These are phyloP conservation scores for Tolypocladium guangdongense DNA, from an alignment of 2,329 filamentous ascomycete genomes.

Conservation along the genomic window DNA sequence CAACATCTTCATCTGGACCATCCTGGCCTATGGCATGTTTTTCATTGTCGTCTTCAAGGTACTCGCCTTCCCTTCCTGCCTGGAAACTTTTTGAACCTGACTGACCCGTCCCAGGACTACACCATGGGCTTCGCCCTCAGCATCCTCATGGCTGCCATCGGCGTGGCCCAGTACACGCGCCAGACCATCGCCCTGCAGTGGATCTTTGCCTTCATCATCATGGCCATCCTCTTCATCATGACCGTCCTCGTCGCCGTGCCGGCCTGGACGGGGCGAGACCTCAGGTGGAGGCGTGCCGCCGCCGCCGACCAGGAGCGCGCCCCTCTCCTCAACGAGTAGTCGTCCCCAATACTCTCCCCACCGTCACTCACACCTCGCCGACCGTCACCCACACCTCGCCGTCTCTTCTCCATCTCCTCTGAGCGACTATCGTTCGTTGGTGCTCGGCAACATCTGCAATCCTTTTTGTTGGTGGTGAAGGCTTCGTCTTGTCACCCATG, in stretches of 20 bases:
- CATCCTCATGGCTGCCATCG: conserved; percentile 62
- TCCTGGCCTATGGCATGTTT: conserved; percentile 64
- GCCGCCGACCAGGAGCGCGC: conserved; percentile 46
- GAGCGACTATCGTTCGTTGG: neutral
- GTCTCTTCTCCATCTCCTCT: neutral
- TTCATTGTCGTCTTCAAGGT: conserved; percentile 65
- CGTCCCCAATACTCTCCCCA: conserved; percentile 1
- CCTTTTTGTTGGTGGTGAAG: neutral
- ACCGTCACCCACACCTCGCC: neutral
- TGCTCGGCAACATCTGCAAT: neutral
- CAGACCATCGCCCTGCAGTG: conserved; percentile 74
- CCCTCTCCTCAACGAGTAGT: conserved; percentile 43
- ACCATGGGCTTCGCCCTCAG: conserved; percentile 73
- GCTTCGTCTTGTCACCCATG: neutral
- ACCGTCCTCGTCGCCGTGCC: conserved; percentile 57
- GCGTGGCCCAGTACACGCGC: conserved; percentile 63
- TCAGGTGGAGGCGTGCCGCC: conserved; percentile 34
- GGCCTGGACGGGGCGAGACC: conserved; percentile 47
- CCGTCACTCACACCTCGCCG: too few species aligned
- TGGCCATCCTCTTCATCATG: conserved; percentile 59
- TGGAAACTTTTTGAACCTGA: conserved; percentile 6
- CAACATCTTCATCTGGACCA: conserved; percentile 81
- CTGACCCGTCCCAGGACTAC: conserved; percentile 39
- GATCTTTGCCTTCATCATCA: conserved; percentile 85
- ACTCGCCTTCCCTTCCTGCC: neutral